Evolutionary conservation across 192 early-diverging fungal species (phyloP).

Genomic region (Backusella morwellensis): DNA sequence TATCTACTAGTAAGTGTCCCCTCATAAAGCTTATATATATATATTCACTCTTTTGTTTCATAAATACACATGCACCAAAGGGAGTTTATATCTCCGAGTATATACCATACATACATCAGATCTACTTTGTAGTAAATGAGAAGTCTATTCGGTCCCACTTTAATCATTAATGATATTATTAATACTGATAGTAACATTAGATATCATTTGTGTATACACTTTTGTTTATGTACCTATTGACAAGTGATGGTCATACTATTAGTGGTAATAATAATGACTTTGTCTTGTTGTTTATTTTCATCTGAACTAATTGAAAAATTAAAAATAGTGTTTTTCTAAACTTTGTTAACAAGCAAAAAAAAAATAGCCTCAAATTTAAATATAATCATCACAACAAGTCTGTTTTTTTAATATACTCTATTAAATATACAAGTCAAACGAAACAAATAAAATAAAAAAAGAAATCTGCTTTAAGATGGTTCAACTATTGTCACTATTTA

Average conservation of each 20-base stretch:
- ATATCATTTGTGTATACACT: too few species aligned
- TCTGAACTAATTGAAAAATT: neutral
- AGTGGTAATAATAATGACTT: neutral
- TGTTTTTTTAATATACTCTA: neutral
- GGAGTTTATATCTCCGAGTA: neutral
- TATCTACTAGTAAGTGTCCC: neutral
- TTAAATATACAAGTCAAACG: neutral
- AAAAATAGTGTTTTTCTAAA: neutral
- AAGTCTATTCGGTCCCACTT: too few species aligned
- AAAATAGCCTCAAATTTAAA: neutral
- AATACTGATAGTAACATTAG: too few species aligned
- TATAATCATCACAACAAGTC: neutral
- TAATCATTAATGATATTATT: too few species aligned
- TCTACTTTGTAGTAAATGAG: too few species aligned
- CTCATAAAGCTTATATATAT: neutral
- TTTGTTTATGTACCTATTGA: too few species aligned
- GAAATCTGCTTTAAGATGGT: neutral
- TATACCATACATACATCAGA: too few species aligned
- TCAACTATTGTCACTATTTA: neutral
- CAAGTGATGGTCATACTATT: too few species aligned
- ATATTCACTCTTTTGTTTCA: neutral
- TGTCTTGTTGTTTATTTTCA: neutral
- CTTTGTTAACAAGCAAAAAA: neutral
- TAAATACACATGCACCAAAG: neutral
- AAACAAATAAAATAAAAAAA: neutral